phyloP scores from a whole-genome alignment of 2,329 filamentous ascomycete species.

The Alternaria sp. region DNA sequence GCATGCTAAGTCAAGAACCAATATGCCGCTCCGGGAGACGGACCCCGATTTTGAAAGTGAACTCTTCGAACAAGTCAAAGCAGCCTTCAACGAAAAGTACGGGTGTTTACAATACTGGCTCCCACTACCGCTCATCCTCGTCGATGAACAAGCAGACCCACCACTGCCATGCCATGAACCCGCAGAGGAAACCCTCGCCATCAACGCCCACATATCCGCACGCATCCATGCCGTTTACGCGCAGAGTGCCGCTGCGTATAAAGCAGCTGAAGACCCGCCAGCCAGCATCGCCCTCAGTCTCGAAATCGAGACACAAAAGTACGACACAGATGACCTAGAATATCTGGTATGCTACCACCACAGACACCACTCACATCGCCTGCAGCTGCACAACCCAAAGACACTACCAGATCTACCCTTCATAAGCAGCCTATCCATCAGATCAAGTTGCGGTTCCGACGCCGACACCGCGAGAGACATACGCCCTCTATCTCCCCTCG shows the following conservation, averaged over 20 bases:
- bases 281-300: conserved; percentile 9
- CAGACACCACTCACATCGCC: conserved; percentile 16
- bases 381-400: conserved; percentile 14
- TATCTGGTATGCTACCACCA: conserved; percentile 11
- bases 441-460: neutral
- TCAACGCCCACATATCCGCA: conserved; percentile 11
- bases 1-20: neutral
- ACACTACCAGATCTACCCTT: conserved; percentile 16
- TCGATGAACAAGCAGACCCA: conserved; percentile 8
- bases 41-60: conserved; percentile 15
- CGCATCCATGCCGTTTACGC: conserved; percentile 17
- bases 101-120: conserved; percentile 10
- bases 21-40: conserved; percentile 16
- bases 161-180: conserved; percentile 14
- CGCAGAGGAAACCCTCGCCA: conserved; percentile 12
- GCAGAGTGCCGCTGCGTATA: conserved; percentile 8
- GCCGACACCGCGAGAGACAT: conserved; percentile 10
- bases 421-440: conserved; percentile 7
- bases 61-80: conserved; percentile 13
- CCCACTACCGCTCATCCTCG: conserved; percentile 16
- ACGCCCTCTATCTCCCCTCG: conserved; percentile 21
- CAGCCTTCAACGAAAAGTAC: conserved; percentile 15
- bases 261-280: conserved; percentile 6
- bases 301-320: conserved; percentile 10
- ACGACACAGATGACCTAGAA: conserved; percentile 8